phyloP scores from a whole-genome alignment of 345 rosid species.

The Trapa incisa region DNA sequence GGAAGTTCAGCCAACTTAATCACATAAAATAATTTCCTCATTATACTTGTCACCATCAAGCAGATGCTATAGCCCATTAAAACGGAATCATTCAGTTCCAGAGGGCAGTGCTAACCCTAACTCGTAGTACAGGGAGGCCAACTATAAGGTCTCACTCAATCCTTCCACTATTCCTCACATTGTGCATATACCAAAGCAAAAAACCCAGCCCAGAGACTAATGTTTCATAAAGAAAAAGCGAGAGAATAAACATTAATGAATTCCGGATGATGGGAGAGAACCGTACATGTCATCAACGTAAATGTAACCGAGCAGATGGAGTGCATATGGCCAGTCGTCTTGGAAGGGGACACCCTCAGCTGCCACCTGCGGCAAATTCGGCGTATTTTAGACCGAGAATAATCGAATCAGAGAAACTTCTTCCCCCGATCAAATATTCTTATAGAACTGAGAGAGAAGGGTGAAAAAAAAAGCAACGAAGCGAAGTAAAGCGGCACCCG shows the following conservation, averaged over 20 bases:
- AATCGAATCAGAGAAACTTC: not conserved
- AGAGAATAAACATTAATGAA: not conserved
- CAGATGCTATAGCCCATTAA: not conserved
- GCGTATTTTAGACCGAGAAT: conserved; percentile 4
- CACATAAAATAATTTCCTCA: not conserved
- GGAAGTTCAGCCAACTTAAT: not conserved
- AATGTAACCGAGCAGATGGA: conserved; percentile 65
- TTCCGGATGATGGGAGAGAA: not conserved
- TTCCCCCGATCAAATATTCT: not conserved
- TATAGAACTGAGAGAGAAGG: not conserved
- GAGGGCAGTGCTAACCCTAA: not conserved
- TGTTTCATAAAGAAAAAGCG: not conserved
- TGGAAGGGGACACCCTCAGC: conserved; percentile 57
- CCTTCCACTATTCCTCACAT: not conserved
- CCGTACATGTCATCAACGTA: conserved; percentile 52
- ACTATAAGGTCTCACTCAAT: not conserved
- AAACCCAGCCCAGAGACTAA: too few species aligned
- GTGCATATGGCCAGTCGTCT: conserved; percentile 83
- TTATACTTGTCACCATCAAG: not conserved
- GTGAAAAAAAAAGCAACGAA: not conserved
- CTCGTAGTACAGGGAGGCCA: not conserved
- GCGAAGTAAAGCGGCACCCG: conserved; percentile 23
- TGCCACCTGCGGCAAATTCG: conserved; percentile 32
- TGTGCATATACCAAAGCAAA: not conserved
- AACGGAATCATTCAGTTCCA: not conserved